These are phyloP conservation scores for Liriodendron chinense DNA, from an alignment of 164 flowering plant genomes.

Conservation along the genomic window DNA sequence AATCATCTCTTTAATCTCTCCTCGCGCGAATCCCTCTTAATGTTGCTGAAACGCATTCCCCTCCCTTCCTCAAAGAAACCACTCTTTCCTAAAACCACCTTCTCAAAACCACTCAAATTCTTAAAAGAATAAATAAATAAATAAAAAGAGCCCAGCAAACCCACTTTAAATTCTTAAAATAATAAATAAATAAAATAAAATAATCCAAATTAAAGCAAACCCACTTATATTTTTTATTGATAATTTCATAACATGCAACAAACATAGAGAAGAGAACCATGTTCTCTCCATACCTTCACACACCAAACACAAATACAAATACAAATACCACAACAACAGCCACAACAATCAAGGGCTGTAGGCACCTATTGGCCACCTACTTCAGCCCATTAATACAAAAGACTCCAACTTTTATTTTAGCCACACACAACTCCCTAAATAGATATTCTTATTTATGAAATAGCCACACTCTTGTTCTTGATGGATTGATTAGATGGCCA, in stretches of 20 bases:
- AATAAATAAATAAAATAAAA: not conserved
- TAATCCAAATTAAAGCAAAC: not conserved
- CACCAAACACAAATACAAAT: not conserved
- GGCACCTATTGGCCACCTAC: not conserved
- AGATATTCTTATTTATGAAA: no score
- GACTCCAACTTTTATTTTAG: not conserved
- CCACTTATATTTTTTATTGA: not conserved
- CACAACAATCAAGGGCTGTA: not conserved
- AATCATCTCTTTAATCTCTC: no score
- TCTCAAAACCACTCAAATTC: not conserved
- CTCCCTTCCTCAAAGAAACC: not conserved
- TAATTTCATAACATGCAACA: not conserved
- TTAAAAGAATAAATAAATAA: not conserved
- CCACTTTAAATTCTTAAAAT: not conserved
- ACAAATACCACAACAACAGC: not conserved
- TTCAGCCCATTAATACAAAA: conserved; percentile 2
- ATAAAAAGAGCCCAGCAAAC: not conserved
- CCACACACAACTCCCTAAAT: not conserved
- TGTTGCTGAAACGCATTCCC: no score
- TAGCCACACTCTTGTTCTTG: not conserved
- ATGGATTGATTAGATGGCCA: conserved; percentile 20
- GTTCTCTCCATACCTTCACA: not conserved
- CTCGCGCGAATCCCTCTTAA: no score
- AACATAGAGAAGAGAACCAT: not conserved
- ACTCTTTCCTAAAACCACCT: not conserved